Conservation (phyloP, 805 yeast species). For the Candida pseudoglaebosa region DNA sequence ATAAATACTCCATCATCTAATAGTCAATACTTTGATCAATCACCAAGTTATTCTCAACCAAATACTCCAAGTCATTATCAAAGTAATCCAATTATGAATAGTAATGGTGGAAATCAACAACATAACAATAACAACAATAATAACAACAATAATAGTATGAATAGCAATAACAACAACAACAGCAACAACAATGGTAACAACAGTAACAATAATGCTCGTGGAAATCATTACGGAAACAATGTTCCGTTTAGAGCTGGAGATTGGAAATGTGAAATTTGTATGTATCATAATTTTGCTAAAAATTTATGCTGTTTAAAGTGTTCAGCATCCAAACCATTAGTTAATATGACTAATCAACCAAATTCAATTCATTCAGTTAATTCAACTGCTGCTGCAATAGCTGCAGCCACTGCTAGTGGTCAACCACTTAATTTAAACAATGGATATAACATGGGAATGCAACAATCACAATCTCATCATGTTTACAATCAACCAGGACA, state of each 20-base stretch:
- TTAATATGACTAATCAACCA: constrained; percentile 2
- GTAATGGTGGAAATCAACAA: constrained; percentile 5
- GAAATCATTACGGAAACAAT: constrained; percentile 30
- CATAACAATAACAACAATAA: constrained; percentile 7
- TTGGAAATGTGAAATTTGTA: constrained; percentile 89
- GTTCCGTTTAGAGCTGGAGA: constrained; percentile 98
- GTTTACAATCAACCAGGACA: constrained; percentile 8
- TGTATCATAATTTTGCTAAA: constrained; percentile 90
- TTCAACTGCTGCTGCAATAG: constrained; percentile 44
- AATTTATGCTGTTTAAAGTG: constrained; percentile 84
- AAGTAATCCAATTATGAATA: not conserved
- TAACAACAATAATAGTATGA: constrained; percentile 8
- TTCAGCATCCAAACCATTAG: constrained; percentile 61
- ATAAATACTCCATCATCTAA: constrained; percentile 12
- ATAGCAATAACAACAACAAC: constrained; percentile 12
- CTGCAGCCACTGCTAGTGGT: constrained; percentile 46
- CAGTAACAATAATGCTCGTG: constrained; percentile 14
- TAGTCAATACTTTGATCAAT: constrained; percentile 1
- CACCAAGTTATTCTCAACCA: constrained; percentile 1
- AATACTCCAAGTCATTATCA: constrained; percentile 4
- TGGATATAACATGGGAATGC: constrained; percentile 26
- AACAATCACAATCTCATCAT: constrained; percentile 33
- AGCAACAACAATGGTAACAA: constrained; percentile 11
- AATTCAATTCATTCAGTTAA: constrained; percentile 29
- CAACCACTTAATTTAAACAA: constrained; percentile 38